These are phyloP conservation scores for Neurospora sp. DNA, from an alignment of 2,329 filamentous ascomycete species.

Conservation along the genomic window DNA sequence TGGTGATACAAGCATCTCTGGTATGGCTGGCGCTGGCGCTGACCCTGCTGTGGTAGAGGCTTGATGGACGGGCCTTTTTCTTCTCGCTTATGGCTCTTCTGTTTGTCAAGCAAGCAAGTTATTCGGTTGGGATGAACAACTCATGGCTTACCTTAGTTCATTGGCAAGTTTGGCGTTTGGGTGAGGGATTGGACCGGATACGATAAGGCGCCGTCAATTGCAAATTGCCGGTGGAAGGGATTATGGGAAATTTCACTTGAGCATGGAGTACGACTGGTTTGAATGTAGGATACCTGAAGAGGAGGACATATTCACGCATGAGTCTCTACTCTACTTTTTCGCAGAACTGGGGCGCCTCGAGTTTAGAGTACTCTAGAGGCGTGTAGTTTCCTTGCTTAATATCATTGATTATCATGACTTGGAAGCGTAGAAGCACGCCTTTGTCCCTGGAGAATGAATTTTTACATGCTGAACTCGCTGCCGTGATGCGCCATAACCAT, in stretches of 20 bases:
- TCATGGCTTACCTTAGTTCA: neutral
- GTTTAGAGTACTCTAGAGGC: neutral
- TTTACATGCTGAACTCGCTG: neutral
- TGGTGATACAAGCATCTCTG: neutral
- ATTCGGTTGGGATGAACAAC: neutral
- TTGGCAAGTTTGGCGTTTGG: neutral
- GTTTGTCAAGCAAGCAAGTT: neutral
- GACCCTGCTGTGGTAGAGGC: neutral
- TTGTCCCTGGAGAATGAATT: neutral
- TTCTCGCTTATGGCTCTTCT: neutral
- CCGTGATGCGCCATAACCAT: neutral
- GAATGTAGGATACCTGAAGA: neutral
- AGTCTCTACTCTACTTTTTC: neutral
- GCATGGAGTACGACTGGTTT: neutral
- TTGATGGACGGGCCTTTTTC: neutral
- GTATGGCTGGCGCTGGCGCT: neutral
- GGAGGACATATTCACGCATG: neutral
- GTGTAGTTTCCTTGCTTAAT: neutral
- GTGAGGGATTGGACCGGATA: neutral
- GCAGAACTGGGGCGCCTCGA: neutral
- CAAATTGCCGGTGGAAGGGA: neutral
- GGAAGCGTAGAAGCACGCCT: neutral
- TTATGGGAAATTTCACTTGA: neutral
- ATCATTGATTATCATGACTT: neutral
- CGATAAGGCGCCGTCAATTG: neutral